These are phyloP conservation scores for Graphiopsis chlorocephala DNA, from an alignment of 2,329 filamentous ascomycete species.

Conservation along the genomic window DNA sequence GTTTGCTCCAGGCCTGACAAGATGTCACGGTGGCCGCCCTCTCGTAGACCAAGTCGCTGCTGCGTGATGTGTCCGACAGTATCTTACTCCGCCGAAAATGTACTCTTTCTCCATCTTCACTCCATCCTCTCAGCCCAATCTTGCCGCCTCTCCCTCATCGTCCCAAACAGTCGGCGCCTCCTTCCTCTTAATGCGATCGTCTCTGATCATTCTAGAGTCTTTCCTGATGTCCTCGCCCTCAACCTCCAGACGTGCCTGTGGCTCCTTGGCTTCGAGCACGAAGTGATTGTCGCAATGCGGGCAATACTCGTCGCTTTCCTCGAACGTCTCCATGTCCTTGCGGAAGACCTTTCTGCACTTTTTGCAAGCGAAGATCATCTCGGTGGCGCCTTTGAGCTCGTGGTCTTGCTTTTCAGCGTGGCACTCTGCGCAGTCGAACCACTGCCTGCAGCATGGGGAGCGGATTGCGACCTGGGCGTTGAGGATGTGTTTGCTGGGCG, in stretches of 20 bases:
- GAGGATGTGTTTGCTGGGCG: conserved; percentile 84
- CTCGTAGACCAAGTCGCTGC: neutral
- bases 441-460: conserved; percentile 93
- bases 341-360: conserved; percentile 99
- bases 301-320: conserved; percentile 97
- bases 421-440: conserved; percentile 98
- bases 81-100: neutral
- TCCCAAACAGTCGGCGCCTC: conserved; percentile 32
- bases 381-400: conserved; percentile 66
- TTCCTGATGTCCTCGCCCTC: conserved; percentile 88
- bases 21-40: neutral
- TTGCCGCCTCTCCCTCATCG: conserved; percentile 33
- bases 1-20: neutral
- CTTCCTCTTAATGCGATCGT: conserved; percentile 66
- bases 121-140: conserved; percentile 29
- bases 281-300: conserved; percentile 99
- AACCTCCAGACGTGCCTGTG: conserved; percentile 77
- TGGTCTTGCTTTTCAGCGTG: conserved; percentile 73
- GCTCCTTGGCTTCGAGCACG: conserved; percentile 81
- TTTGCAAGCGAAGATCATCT: conserved; percentile 96
- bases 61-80: neutral
- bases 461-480: conserved; percentile 97
- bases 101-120: neutral
- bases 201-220: conserved; percentile 85
- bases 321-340: conserved; percentile 87